A percentile compares a stretch with the other conserved stretches of the same genome.
phyloP scores from a whole-genome alignment of 2,329 filamentous ascomycete species.

The Alternaria sp. region DNA sequence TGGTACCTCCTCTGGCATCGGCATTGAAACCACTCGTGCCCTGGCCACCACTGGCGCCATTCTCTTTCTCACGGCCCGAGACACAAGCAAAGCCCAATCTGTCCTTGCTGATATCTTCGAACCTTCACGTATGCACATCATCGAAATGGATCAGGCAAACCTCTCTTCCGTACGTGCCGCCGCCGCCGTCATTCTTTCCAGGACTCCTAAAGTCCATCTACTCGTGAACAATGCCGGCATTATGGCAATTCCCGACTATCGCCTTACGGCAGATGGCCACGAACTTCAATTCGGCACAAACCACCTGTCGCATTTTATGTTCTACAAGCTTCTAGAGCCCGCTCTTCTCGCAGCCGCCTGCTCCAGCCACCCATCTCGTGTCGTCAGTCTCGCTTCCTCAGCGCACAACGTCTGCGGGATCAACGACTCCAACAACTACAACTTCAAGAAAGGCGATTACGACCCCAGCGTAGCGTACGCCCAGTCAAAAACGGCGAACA shows the following conservation, averaged over 20 bases:
- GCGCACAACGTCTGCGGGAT: constrained; percentile 50
- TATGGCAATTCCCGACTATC: constrained; percentile 49
- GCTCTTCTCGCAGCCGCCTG: constrained; percentile 48
- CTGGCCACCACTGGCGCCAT: constrained; percentile 53
- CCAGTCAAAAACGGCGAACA: constrained; percentile 59
- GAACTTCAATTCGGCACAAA: constrained; percentile 54
- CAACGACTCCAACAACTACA: constrained; percentile 50
- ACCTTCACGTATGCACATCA: constrained; percentile 42
- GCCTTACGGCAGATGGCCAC: constrained; percentile 41
- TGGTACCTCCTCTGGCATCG: constrained; percentile 39
- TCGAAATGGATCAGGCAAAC: constrained; percentile 36
- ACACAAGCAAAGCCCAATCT: constrained; percentile 48
- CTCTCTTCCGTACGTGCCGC: constrained; percentile 27
- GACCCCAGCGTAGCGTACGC: constrained; percentile 52
- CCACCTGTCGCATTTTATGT: constrained; percentile 57
- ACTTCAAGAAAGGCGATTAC: constrained; percentile 46
- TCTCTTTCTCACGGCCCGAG: constrained; percentile 54
- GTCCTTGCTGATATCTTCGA: constrained; percentile 21
- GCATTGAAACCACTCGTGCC: constrained; percentile 43
- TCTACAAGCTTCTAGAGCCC: constrained; percentile 51
- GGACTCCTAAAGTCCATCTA: constrained; percentile 37
- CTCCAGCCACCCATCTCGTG: constrained; percentile 53
- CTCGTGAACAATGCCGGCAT: constrained; percentile 57
- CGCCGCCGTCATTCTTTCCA: constrained; percentile 24
- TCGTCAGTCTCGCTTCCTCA: constrained; percentile 55